A percentile compares a stretch with the other conserved stretches of the same genome.
Conservation (phyloP, 768 basidiomycete species). For the Myochromella boudieri region DNA sequence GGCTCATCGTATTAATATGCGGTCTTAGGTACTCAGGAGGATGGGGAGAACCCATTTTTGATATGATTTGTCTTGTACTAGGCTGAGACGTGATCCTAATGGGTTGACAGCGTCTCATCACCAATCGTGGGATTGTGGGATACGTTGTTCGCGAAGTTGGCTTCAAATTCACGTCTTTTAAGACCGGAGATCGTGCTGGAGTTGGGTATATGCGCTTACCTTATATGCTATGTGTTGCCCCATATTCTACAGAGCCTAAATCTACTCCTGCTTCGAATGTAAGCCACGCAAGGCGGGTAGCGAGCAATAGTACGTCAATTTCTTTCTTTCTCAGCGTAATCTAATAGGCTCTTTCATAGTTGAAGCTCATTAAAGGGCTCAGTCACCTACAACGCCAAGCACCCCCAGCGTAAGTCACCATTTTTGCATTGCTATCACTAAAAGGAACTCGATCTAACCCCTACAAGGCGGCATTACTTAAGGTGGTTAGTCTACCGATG, state of each 20-base stretch:
- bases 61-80: slow-evolving; percentile 15
- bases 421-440: background rate
- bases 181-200: slow-evolving; percentile 58
- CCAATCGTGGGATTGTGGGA: slow-evolving; percentile 60
- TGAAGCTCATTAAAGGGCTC: slow-evolving; percentile 39
- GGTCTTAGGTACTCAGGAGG: too few relatives aligned
- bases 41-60: slow-evolving; percentile 32
- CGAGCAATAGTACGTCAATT: slow-evolving; percentile 46
- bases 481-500: slow-evolving; percentile 49
- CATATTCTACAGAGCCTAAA: slow-evolving; percentile 39
- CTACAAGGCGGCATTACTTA: slow-evolving; percentile 33
- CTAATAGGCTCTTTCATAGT: background rate
- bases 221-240: background rate
- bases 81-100: background rate
- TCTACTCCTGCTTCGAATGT: slow-evolving; percentile 48
- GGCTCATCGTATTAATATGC: too few relatives aligned
- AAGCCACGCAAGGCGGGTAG: slow-evolving; percentile 46
- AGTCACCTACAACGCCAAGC: slow-evolving; percentile 41
- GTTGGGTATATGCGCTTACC: slow-evolving; percentile 24
- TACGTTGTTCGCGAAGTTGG: slow-evolving; percentile 53
- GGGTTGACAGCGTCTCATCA: slow-evolving; percentile 29
- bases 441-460: background rate
- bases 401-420: slow-evolving; percentile 30
- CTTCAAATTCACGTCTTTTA: slow-evolving; percentile 50
- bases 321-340: background rate